Evolutionary conservation across 2,329 filamentous ascomycete genomes (phyloP), one percentile per base, ranked within the genome.

Genomic region (Dactylellina sp.): DNA sequence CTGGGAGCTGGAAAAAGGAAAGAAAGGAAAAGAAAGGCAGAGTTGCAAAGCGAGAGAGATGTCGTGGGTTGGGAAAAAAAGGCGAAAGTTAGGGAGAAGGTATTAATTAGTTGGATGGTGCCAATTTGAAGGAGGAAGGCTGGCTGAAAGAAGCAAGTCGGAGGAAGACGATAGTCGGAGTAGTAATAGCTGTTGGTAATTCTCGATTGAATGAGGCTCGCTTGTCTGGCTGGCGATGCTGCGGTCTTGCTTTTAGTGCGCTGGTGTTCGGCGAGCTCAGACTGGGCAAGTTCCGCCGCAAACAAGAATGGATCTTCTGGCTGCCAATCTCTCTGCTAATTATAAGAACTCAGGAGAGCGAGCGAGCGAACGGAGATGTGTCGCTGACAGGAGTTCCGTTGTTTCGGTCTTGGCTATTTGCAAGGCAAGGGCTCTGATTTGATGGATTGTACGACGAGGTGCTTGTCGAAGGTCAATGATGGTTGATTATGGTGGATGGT

Each of bases 181-280:
- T 50, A 20, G 20, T 46, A 46, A 46, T 46, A 20, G n/a, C 20
- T 14, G 52, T 25, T 52, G 20, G 18, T 20, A 42, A 56, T 40
- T 40, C 16, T 7, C n/a, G 16, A n/a, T 22, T 18, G n/a, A 24
- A 60, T 49, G 52, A 60, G 55, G 44, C 53, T 68, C 63, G 64
- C 55, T 24, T 70, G 28, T 32, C 28, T 32, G 55, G 55, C 40
- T 57, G 62, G 46, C 57, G 32, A 46, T 32, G 44, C 18, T n/a
- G 52, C 14, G 18, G n/a, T 37, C 37, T 18, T 24, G 50, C 28
- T 32, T 39, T 16, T 22, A 47, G 12, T 46, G 6, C 7, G 28
- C 16, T 49, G 16, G 28, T 1, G 66, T 65, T 72, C 68, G 68
- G 68, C 68, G 68, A 72, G 68, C 59, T 72, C 60, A 49, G 64